phyloP scores from a whole-genome alignment of 2,329 filamentous ascomycete species.

The Geoglossum cookeanum region DNA sequence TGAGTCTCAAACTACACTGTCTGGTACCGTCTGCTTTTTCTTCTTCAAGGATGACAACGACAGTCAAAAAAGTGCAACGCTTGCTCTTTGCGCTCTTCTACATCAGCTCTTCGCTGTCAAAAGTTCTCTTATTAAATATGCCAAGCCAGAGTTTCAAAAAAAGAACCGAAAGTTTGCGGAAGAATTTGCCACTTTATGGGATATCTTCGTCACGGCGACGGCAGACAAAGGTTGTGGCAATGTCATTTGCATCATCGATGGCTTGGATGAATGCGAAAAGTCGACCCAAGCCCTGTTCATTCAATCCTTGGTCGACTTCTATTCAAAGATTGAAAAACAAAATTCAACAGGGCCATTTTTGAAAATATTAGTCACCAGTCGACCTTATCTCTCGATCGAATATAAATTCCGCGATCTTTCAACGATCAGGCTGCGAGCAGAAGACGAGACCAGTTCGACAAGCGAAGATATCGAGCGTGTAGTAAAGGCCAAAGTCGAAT shows the following conservation, averaged over 20 bases:
- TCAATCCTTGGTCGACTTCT: not conserved
- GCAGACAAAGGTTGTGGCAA: not conserved
- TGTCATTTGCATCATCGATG: not conserved
- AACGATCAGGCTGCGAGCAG: not conserved
- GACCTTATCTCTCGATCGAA: not conserved
- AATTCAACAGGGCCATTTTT: not conserved
- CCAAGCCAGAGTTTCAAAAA: not conserved
- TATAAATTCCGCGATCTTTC: not conserved
- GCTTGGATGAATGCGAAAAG: not conserved
- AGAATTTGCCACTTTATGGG: not conserved
- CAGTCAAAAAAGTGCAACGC: slow-evolving; percentile 15
- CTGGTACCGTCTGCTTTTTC: slow-evolving; percentile 15
- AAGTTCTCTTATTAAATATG: not conserved
- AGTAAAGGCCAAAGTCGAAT: not conserved
- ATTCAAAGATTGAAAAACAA: too few relatives aligned
- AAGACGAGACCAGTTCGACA: not conserved
- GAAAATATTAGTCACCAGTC: not conserved
- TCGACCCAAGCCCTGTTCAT: not conserved
- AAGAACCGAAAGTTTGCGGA: not conserved
- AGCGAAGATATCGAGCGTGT: not conserved
- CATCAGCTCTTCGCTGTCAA: slow-evolving; percentile 19
- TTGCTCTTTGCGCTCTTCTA: slow-evolving; percentile 19
- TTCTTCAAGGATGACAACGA: slow-evolving; percentile 24
- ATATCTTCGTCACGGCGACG: not conserved
- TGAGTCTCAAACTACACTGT: slow-evolving; percentile 9